Evolutionary conservation across 108 stramenopile species (phyloP), one percentile per base, ranked within the genome.

Genomic region (Schizochytrium sp.): DNA sequence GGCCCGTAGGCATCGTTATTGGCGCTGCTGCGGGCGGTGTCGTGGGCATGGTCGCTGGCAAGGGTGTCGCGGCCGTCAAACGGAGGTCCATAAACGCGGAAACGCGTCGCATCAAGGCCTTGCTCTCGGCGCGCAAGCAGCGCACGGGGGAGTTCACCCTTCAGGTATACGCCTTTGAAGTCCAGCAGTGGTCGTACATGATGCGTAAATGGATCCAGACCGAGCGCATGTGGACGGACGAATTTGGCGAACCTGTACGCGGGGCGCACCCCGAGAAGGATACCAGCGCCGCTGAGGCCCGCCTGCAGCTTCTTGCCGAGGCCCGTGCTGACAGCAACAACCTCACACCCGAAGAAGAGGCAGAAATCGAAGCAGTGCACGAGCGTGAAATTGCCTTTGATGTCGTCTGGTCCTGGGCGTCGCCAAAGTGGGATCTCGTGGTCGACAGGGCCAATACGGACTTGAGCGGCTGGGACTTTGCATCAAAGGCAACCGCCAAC

Each of bases 121-220:
- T 83, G 18, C 76, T 83, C 48, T 47, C 76, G 51, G 76, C 51
- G 45, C 76, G 76, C 48, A 83, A 83, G 28, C 45, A 28, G 51
- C 76, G 51, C 48, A 83, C 76, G 18, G 76, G 76, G 10, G 76
- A 83, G 76, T 83, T 53, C 28, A 53, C 45, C 4, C 76, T 83
- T 12, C 48, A 83, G 28, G 76, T 83, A 8, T 83, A 47, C 28
- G 76, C 76, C 51, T 83, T n/a, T 2, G 76, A 83, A 34, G 51
- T 83, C 12, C 76, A 83, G 51, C 51, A 47, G n/a, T 83, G 76
- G 76, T 83, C 76, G 25, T 83, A 83, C 76, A 53, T 83, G 76
- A 47, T 53, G 76, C 45, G 76, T 0, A 83, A 83, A 16, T 83
- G 76, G 76, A 45, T 47, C n/a, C 48, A 83, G 76, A 83, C 43